Evolutionary conservation across 2,329 filamentous ascomycete species (phyloP), one percentile per base, ranked within the genome.

Genomic region (Aureobasidium sp.): DNA sequence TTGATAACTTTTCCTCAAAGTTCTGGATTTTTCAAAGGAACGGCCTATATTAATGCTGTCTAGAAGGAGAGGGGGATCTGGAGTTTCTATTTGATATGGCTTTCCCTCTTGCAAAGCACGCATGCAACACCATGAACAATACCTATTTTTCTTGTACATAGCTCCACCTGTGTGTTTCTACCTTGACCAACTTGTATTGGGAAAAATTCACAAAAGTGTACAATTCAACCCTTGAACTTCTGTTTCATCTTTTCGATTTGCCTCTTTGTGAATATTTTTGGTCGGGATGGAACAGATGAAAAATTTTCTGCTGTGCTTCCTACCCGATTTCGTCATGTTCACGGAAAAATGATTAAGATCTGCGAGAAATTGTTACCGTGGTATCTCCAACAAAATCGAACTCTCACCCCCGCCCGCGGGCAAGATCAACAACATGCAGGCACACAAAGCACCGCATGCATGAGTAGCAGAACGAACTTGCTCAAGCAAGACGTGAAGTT

Each of bases 151-250:
- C 24, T 19, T 50, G 45, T 50, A 50, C 45, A 50, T 50, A 50
- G 35, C 34, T 48, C 21, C n/a, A n/a, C n/a, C n/a, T n/a, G 7
- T 38, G 6, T 38, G 35, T 50, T 22, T 22, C 17, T n/a, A 21
- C n/a, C n/a, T n/a, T n/a, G n/a, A n/a, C n/a, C n/a, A n/a, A n/a
- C 12, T 24, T 39, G 45, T 50, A 50, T 24, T n/a, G n/a, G n/a
- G 45, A 25, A 50, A 35, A 38, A 38, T n/a, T 37, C 34, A 50
- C n/a, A 50, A 48, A 39, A 50, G 32, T 50, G 45, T 50, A 50
- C 32, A 50, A 35, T 48, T 35, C n/a, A n/a, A n/a, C n/a, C n/a
- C n/a, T n/a, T n/a, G n/a, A n/a, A 48, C 30, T 32, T 48, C 30
- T 19, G 3, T n/a, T 34, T 22, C 41, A 22, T 19, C 14, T 32